phyloP scores from a whole-genome alignment of 1,284 basidiomycete species.

The Ustilago bromivora region DNA sequence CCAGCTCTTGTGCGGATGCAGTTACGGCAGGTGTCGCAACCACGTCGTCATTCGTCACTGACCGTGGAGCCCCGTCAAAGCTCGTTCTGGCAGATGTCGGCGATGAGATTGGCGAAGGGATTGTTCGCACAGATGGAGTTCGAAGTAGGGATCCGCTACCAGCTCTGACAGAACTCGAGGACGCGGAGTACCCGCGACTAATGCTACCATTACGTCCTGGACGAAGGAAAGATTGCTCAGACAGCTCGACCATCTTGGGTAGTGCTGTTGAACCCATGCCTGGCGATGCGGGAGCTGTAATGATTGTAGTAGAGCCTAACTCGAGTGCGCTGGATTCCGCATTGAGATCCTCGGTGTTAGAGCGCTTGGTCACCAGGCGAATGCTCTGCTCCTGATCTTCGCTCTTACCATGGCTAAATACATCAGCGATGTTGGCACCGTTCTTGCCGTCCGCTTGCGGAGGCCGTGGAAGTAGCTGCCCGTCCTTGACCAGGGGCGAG shows the following conservation, averaged over 20 bases:
- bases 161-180: conserved; percentile 5
- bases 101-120: conserved; percentile 26
- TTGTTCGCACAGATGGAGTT: conserved; percentile 19
- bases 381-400: conserved; percentile 44
- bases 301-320: conserved; percentile 14
- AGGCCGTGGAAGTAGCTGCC: not conserved
- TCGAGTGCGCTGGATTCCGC: conserved; percentile 4
- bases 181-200: conserved; percentile 14
- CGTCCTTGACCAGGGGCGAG: not conserved
- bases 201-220: conserved; percentile 25
- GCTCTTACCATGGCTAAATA: not conserved
- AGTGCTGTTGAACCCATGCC: conserved; percentile 17
- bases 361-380: conserved; percentile 43
- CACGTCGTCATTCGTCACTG: conserved; percentile 7
- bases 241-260: conserved; percentile 27
- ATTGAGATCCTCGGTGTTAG: conserved; percentile 20
- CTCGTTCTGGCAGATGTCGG: conserved; percentile 32
- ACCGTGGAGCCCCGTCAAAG: conserved; percentile 23
- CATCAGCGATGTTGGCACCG: not conserved
- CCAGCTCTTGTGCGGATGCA: conserved; percentile 73
- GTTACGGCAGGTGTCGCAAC: conserved; percentile 7
- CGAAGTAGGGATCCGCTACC: conserved; percentile 18
- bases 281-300: conserved; percentile 25
- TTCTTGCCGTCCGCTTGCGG: not conserved
- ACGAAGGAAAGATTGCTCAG: conserved; percentile 20